Conservation (phyloP, 805 yeast species). For the Yueomyces sinensis region DNA sequence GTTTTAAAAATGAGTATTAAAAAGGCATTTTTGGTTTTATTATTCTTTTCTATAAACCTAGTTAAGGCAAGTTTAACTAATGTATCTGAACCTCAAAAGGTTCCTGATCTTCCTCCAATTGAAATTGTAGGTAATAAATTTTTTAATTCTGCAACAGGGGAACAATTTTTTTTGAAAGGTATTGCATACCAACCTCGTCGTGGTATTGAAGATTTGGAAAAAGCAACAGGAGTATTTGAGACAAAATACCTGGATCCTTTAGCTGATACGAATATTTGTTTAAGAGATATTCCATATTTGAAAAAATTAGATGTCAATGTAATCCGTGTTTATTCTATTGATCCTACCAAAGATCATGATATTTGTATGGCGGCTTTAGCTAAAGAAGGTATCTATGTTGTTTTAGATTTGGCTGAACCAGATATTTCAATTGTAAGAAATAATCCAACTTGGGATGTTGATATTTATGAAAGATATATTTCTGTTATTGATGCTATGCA, state of each 20-base stretch:
- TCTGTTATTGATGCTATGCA: conserved; percentile 70
- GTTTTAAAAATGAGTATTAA: too few relatives aligned
- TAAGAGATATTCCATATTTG: conserved; percentile 74
- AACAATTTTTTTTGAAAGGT: conserved; percentile 80
- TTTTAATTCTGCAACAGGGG: conserved; percentile 55
- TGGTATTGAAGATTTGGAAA: conserved; percentile 25
- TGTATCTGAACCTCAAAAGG: too few relatives aligned
- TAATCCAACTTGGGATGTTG: conserved; percentile 65
- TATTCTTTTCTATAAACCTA: too few relatives aligned
- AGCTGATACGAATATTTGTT: conserved; percentile 54
- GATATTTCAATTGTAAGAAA: conserved; percentile 62
- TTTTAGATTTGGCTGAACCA: conserved; percentile 87
- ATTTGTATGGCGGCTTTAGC: conserved; percentile 61
- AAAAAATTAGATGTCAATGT: conserved; percentile 58
- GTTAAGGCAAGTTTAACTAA: too few relatives aligned
- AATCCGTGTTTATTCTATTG: conserved; percentile 76
- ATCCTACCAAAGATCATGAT: conserved; percentile 59
- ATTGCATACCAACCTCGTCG: conserved; percentile 70
- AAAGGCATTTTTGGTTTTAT: too few relatives aligned
- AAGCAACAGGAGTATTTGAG: conserved; percentile 7
- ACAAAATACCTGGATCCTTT: conserved; percentile 55
- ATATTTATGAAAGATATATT: conserved; percentile 63
- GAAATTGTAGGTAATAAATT: conserved; percentile 65
- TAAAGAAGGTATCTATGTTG: conserved; percentile 82
- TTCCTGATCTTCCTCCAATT: conserved; percentile 27